A percentile compares a stretch with the other conserved stretches of the same genome.
Evolutionary conservation across 179 eudicot species (phyloP).

Genomic region (Drosera spatulata): DNA sequence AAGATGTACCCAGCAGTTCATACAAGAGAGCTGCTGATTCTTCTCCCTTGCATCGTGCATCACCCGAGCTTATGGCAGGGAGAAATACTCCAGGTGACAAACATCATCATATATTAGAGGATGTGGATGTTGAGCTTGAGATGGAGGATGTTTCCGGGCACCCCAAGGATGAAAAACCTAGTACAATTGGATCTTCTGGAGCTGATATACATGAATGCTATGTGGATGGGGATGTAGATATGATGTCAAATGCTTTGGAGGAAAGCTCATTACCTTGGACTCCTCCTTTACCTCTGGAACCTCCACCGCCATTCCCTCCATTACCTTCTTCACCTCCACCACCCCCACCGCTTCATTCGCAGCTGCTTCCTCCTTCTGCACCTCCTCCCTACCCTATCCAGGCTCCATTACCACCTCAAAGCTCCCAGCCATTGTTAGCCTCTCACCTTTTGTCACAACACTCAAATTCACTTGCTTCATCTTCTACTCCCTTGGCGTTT

Average conservation of each 20-base stretch:
- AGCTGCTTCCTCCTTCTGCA: conserved; percentile 30
- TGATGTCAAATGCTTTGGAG: conserved; percentile 10
- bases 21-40: conserved; percentile 25
- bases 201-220: conserved; percentile 14
- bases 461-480: conserved; percentile 19
- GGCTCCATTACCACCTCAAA: conserved; percentile 18
- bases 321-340: conserved; percentile 32
- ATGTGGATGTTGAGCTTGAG: conserved; percentile 99
- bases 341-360: conserved; percentile 5
- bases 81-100: conserved; percentile 59
- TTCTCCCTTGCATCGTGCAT: conserved; percentile 29
- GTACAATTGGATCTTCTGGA: conserved; percentile 15
- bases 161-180: conserved; percentile 30
- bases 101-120: conserved; percentile 81
- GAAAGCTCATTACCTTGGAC: conserved; percentile 43
- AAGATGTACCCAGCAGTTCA: conserved; percentile 27
- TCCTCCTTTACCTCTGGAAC: conserved; percentile 73
- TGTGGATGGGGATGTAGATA: conserved; percentile 22
- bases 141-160: conserved; percentile 81
- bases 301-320: no score
- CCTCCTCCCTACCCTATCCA: conserved; percentile 23
- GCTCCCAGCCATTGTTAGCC: conserved; percentile 17
- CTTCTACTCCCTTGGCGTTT: conserved; percentile 16
- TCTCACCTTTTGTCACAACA: conserved; percentile 27
- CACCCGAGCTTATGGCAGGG: conserved; percentile 29